Evolutionary conservation across 2,329 filamentous ascomycete species (phyloP).

Genomic region (Pseudogymnoascus verrucosus): DNA sequence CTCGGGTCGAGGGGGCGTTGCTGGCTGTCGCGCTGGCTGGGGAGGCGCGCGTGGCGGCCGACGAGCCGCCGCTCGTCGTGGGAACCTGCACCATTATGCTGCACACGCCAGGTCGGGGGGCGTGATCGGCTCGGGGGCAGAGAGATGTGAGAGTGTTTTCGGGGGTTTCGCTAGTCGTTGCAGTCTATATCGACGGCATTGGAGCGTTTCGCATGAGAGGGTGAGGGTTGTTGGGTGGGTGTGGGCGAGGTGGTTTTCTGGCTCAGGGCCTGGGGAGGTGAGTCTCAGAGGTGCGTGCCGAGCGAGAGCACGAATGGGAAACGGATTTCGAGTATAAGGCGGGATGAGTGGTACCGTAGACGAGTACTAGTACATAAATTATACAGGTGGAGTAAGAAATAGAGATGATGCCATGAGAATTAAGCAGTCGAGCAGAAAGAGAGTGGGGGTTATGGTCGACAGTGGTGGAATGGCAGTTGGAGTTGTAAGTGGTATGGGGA

Average conservation of each 20-base stretch:
- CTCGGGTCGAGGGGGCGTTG: constrained; percentile 20
- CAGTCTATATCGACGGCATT: neutral
- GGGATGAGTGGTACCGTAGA: no score
- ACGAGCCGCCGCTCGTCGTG: constrained; percentile 20
- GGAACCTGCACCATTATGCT: constrained; percentile 27
- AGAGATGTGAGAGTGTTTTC: neutral
- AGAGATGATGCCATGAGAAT: neutral
- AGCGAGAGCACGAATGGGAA: neutral
- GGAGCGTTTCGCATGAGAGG: neutral
- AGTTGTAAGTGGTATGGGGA: no score
- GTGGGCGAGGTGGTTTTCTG: neutral
- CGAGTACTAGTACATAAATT: neutral
- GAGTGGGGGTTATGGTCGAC: no score
- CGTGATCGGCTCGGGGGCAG: neutral
- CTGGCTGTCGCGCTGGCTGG: constrained; percentile 22
- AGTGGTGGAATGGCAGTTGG: no score
- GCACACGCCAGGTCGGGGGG: constrained; percentile 10
- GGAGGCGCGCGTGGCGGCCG: constrained; percentile 24
- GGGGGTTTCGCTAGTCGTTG: neutral
- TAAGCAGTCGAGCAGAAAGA: no score
- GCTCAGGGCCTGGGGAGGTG: neutral
- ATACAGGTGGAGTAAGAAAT: neutral
- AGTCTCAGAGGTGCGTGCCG: neutral
- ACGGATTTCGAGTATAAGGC: neutral
- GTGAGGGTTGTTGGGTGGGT: neutral